Conservation (phyloP, 2,329 filamentous ascomycete species). For the Pseudohalonectria lignicola region DNA sequence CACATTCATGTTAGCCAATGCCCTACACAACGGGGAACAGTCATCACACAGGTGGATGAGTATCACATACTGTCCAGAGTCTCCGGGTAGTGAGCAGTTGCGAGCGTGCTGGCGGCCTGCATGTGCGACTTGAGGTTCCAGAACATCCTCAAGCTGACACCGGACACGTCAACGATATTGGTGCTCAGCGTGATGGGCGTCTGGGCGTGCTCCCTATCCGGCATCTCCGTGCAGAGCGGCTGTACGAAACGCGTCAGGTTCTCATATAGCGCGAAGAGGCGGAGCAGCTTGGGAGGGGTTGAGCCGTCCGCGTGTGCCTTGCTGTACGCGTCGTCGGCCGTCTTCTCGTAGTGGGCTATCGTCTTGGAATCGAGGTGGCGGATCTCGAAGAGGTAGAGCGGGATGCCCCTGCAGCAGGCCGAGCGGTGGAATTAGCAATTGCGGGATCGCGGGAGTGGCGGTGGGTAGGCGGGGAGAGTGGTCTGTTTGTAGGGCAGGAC, state of each 20-base stretch:
- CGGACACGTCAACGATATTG: conserved; percentile 88
- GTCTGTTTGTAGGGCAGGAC: neutral
- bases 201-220: conserved; percentile 53
- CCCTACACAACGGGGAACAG: conserved; percentile 2
- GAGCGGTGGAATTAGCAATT: neutral
- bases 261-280: conserved; percentile 88
- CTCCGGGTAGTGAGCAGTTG: conserved; percentile 91
- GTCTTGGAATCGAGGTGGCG: conserved; percentile 72
- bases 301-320: conserved; percentile 55
- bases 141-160: conserved; percentile 83
- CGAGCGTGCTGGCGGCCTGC: conserved; percentile 81
- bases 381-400: conserved; percentile 85
- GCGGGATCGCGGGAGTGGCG: neutral
- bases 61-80: conserved; percentile 80
- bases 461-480: neutral
- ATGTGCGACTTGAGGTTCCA: conserved; percentile 92
- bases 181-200: conserved; percentile 89
- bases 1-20: conserved; percentile 1
- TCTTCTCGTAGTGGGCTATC: conserved; percentile 67
- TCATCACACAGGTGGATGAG: too few relatives aligned
- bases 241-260: conserved; percentile 80
- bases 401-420: conserved; percentile 57
- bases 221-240: conserved; percentile 70
- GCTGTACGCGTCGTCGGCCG: conserved; percentile 43
- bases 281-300: conserved; percentile 64